Evolutionary conservation across 2,329 filamentous ascomycete genomes (phyloP), one percentile per base, ranked within the genome.

Genomic region (Phoma herbarum): DNA sequence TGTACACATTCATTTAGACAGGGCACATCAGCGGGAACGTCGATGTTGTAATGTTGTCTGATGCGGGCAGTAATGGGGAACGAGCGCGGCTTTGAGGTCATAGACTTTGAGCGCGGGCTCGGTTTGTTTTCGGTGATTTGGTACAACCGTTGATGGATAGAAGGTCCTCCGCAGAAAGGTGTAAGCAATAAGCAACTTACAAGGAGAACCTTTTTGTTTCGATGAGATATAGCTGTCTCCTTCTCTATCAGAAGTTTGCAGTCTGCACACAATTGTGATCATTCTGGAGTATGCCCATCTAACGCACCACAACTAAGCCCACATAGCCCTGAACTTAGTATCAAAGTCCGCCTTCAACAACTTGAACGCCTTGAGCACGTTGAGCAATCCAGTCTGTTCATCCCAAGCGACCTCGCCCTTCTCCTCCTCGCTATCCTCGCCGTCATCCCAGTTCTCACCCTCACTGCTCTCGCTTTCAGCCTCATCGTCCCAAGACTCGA

Each of bases 261-360:
- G n/a, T 28, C 37, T 44, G 20, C 39, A 41, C 41, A 46, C 6
- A 33, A 26, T 37, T 23, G 25, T 48, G 26, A 31, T 28, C n/a
- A 18, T 45, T 18, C 23, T 41, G 5, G 20, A 11, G 7, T 18
- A 25, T 25, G 33, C 18, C 29, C 12, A 50, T 9, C 14, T 11
- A 54, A 7, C 42, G 28, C 37, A n/a, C 42, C 28, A 51, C 46
- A 23, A 33, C 54, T 72, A 88, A 71, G 86, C 84, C 84, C 85
- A 88, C 68, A 84, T 83, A 66, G 83, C 83, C 69, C 71, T 80
- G 75, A 90, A 90, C 78, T 88, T 90, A 43, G 81, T 79, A 62
- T 88, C 84, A 72, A 90, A 90, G 56, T 86, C 84, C 26, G 79
- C 77, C 68, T 84, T 83, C 62, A 90, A 69, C 66, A 81, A 75